Evolutionary conservation across 768 basidiomycete genomes (phyloP).

Genomic region (Hypholoma fasciculare): DNA sequence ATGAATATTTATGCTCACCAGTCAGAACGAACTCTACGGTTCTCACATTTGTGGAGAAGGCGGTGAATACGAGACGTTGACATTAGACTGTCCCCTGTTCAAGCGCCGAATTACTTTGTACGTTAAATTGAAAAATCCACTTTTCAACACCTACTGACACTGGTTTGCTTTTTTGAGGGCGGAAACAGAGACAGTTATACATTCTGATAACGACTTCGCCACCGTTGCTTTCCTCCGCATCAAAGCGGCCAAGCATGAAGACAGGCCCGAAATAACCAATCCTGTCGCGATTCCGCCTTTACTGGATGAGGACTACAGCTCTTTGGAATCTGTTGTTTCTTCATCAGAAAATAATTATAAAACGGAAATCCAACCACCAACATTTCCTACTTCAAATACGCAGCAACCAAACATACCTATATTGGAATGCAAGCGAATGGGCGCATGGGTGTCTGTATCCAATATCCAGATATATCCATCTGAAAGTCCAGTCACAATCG

Average conservation of each 20-base stretch:
- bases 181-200: conserved; percentile 70
- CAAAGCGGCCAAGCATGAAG: conserved; percentile 60
- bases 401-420: conserved; percentile 4
- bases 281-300: conserved; percentile 46
- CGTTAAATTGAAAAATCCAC: conserved; percentile 21
- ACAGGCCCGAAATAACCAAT: conserved; percentile 38
- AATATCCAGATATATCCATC: conserved; percentile 44
- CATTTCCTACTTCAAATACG: background rate
- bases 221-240: conserved; percentile 91
- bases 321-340: conserved; percentile 22
- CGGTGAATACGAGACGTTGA: conserved; percentile 96
- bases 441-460: conserved; percentile 70
- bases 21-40: conserved; percentile 78
- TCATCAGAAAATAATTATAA: conserved; percentile 2
- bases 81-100: conserved; percentile 88
- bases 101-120: conserved; percentile 73
- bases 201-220: conserved; percentile 80
- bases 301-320: conserved; percentile 44
- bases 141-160: conserved; percentile 2
- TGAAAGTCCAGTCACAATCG: conserved; percentile 43
- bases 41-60: conserved; percentile 97
- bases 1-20: background rate
- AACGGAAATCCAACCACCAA: too few relatives aligned
- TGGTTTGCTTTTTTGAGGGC: conserved; percentile 34
- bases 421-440: conserved; percentile 31